Conservation (phyloP, 352 stramenopile species). For the Globisporangium splendens region DNA sequence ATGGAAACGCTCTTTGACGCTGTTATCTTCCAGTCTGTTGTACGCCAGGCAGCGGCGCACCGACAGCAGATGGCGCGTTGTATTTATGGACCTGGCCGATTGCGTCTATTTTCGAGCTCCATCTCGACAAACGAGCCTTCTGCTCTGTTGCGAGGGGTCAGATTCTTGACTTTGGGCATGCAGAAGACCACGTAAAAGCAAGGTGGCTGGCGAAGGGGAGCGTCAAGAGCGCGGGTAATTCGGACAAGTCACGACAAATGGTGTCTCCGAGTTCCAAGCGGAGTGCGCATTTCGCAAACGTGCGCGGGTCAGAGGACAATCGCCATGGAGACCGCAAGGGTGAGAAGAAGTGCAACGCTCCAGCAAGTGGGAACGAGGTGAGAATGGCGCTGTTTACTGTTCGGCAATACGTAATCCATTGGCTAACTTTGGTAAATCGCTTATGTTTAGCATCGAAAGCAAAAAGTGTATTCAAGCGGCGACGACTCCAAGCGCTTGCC, state of each 20-base stretch:
- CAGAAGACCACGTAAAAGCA: too few relatives aligned
- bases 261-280: slow-evolving; percentile 7
- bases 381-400: neutral
- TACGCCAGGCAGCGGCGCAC: too few relatives aligned
- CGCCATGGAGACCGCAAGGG: neutral
- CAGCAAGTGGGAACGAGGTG: slow-evolving; percentile 6
- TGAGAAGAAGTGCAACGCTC: slow-evolving; percentile 11
- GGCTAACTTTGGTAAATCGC: too few relatives aligned
- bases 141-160: too few relatives aligned
- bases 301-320: neutral
- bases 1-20: too few relatives aligned
- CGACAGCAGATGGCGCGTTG: too few relatives aligned
- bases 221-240: neutral
- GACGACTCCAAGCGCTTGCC: slow-evolving; percentile 15
- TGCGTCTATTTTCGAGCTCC: too few relatives aligned
- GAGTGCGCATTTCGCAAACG: slow-evolving; percentile 1
- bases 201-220: neutral
- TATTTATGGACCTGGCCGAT: too few relatives aligned
- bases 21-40: too few relatives aligned
- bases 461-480: neutral
- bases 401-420: too few relatives aligned
- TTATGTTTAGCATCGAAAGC: neutral
- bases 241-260: neutral
- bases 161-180: too few relatives aligned
- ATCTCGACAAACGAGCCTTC: too few relatives aligned